Base-by-base conservation (phyloP, 2,329 filamentous ascomycete species). In the Xenoacremonium recifei region DNA sequence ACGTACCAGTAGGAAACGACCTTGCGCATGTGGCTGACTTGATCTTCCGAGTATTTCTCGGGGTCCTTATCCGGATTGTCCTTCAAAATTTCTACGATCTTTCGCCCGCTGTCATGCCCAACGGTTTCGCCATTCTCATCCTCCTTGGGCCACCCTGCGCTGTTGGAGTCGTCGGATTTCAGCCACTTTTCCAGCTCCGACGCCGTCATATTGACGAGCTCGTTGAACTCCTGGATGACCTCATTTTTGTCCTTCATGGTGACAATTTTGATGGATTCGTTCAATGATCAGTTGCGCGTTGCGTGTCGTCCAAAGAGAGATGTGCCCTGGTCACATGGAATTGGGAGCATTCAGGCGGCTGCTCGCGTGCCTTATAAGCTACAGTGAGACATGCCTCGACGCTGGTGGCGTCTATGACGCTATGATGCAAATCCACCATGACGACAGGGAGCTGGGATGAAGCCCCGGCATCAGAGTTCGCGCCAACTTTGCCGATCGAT, bases 121-220 rank as follows among this genome's bases (percentile, higher is more conserved):
- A 85, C 69, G 0, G 78, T 82, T 60, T 86, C 82, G 7, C 77
- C 78, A 3, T 71, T 72, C 10, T 69, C 71, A 40, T 76, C 71
- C 39, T 78, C 73, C 50, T 83, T 83, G 30, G 62, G 63, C 80
- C 79, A 84, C 3, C 82, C 82, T 2, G 80, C 73, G 15, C 68
- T 71, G 35, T 70, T 69, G 9, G 79, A 84, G 21, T 79, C 71
- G n/a, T 76, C 71, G 6, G 72, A 70, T 47, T 77, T 71, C 18
- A 85, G 72, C 82, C 82, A 85, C 18, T 72, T 67, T 52, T 80
- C 71, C 13, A 86, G 71, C 48, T 85, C 80, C 2, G 69, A 60
- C 2, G 79, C 68, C 10, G 70, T 74, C 81, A 86, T 85, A 61
- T 85, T 85, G 60, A 85, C 79, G 35, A 84, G 63, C 29, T 78